Base-by-base conservation (phyloP, 805 yeast genomes). In the Saturnispora hagleri region DNA sequence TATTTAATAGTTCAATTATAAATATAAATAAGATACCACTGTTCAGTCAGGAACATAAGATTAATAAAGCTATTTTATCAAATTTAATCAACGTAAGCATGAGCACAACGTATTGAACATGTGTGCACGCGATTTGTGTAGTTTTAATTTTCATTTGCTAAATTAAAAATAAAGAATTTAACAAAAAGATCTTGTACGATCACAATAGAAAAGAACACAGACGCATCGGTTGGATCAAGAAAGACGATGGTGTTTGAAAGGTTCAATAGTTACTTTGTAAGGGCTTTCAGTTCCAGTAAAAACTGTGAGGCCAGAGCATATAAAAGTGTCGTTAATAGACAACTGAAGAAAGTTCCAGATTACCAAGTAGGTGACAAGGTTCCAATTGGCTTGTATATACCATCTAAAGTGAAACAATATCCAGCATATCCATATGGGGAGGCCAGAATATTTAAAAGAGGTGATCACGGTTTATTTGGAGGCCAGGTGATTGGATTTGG, bases 391-490 rank as follows among this genome's bases (percentile, higher is more conserved):
- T 50, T 66, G 6, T 61, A 62, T 53, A 65, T 79, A 46, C 84
- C 86, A 28, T 65, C 65, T 41, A 65, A 69, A 53, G 67, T 64
- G 28, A 65, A 71, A 20, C 59, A 71, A 46, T 73, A 73, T 57
- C 93, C 93, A 10, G 81, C 74, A 9, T 86, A 86, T 64, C 83
- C 86, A 49, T 91, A 84, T 68, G 91, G 91, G 27, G 89, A 86
- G 53, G 76, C 97, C 3, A 69, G 73, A 50, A 75, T 80, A 55
- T 91, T 81, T 73, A 89, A 89, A 65, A 85, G 89, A 69, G 82
- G 90, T 59, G 88, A 91, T 66, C 72, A 83, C 48, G 99, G 98
- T 5, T 74, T 93, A 42, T 91, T 79, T 65, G 99, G 98, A 24
- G 99, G 97, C 15, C 79, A 86, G 51, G 84, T 84, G 62, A 78